Evolutionary conservation across 202 grass and related monocot genomes (phyloP).

Genomic region (Zizania palustris): DNA sequence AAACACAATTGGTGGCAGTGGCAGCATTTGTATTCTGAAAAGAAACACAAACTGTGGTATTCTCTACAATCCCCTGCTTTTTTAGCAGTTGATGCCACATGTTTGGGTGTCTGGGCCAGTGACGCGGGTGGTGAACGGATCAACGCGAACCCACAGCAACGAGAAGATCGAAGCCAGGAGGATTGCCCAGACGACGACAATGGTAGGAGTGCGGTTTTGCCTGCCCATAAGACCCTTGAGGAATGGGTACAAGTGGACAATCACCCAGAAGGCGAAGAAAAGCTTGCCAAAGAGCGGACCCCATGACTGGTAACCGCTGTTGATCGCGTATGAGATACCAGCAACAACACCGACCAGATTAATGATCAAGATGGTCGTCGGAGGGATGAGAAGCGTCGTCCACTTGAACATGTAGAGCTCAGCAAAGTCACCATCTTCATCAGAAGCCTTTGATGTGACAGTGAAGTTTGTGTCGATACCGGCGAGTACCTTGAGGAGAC

Average conservation of each 20-base stretch:
- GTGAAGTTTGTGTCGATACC: conserved; percentile 72
- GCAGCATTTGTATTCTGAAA: conserved; percentile 29
- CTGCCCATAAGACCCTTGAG: conserved; percentile 74
- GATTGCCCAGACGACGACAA: conserved; percentile 63
- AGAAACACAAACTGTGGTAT: conserved; percentile 5
- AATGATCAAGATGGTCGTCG: conserved; percentile 64
- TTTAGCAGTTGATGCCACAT: conserved; percentile 88
- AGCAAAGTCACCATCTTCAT: conserved; percentile 67
- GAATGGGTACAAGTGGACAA: conserved; percentile 70
- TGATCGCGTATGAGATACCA: conserved; percentile 50
- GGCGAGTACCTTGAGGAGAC: conserved; percentile 63
- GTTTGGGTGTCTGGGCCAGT: conserved; percentile 70
- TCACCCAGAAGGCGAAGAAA: conserved; percentile 71
- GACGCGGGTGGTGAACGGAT: conserved; percentile 70
- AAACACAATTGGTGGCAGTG: conserved; percentile 30
- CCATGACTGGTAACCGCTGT: conserved; percentile 63
- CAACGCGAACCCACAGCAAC: conserved; percentile 57
- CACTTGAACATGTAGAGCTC: conserved; percentile 76
- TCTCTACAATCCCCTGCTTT: conserved; percentile 29
- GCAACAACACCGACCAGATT: conserved; percentile 66
- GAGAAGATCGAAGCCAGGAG: conserved; percentile 62
- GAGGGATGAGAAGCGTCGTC: conserved; percentile 68
- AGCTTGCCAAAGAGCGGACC: conserved; percentile 63
- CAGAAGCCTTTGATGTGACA: conserved; percentile 59
- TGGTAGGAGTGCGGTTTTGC: conserved; percentile 61